Conservation (phyloP, 257 asterid genomes). For the Linderniella brevidens region DNA sequence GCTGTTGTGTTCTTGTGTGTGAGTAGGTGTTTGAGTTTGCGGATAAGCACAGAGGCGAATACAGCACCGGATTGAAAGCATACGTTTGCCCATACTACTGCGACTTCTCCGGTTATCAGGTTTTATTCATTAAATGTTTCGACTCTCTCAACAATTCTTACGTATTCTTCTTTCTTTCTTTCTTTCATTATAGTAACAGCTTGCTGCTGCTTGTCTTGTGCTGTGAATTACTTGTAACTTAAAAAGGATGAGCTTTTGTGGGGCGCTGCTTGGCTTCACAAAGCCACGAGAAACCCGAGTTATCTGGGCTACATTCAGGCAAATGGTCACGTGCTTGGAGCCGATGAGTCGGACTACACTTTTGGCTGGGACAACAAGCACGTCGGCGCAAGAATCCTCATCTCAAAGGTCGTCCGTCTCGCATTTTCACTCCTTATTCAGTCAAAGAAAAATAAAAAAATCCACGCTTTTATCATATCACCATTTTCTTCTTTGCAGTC, state of each 20-base stretch:
- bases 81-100: slow-evolving; percentile 83
- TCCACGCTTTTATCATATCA: no score
- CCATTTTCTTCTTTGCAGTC: slow-evolving; percentile 32
- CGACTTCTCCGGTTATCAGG: slow-evolving; percentile 87
- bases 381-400: slow-evolving; percentile 86
- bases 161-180: no score
- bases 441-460: no score
- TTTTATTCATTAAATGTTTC: no score
- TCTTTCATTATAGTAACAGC: no score
- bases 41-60: slow-evolving; percentile 73
- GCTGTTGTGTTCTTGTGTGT: background rate
- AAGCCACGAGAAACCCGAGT: slow-evolving; percentile 55
- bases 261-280: slow-evolving; percentile 98
- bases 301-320: slow-evolving; percentile 77
- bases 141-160: no score
- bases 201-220: no score
- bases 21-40: slow-evolving; percentile 80
- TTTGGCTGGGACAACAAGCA: slow-evolving; percentile 99
- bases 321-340: slow-evolving; percentile 81
- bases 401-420: slow-evolving; percentile 50
- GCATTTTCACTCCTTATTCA: background rate
- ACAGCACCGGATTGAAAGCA: slow-evolving; percentile 45
- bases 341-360: slow-evolving; percentile 68
- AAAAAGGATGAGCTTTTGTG: slow-evolving; percentile 79
- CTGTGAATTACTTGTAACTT: no score